Base-by-base conservation (phyloP, 768 basidiomycete species). In the Hericium alpestre region DNA sequence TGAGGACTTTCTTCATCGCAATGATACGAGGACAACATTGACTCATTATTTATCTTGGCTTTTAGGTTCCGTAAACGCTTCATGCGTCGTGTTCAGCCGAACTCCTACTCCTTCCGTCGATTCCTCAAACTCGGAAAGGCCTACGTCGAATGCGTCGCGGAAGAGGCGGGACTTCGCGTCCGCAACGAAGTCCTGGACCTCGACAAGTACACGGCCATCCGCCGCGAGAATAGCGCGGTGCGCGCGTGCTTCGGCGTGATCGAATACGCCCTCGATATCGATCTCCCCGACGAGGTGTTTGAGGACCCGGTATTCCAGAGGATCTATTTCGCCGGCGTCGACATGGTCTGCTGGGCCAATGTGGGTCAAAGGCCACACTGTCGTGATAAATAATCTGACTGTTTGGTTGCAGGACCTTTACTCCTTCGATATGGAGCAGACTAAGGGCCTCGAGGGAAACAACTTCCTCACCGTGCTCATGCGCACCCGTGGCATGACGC, bases 351-450 rank as follows among this genome's bases (percentile, higher is more conserved):
- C 68, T 86, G 80, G 83, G 71, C 84, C 22, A 87, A 88, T 66
- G 85, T 86, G 59, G 67, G 79, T 51, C 12, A 32, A 32, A 4
- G 6, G 9, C 6, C 32, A 32, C 32, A 32, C 9, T 9, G 32
- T 32, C 32, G 8, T 32, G 32, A 32, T 32, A 32, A 32, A 6
- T 1, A 4, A 9, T 32, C 32, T 32, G 6, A 32, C 32, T 6
- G 8, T 32, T 32, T 32, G 8, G 51, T 49, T 25, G 43, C 63
- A 85, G 84, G 84, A 87, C 59, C 68, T 86, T 13, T 86, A 84
- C 64, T 86, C 83, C 8, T 87, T 86, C 68, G 80, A 84, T 66
- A 81, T 84, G 78, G 85, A 89, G 62, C 82, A 85, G 62, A 76
- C 79, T 53, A 79, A 79, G 62, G 86, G 84, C 18, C 78, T 81